Evolutionary conservation across 495 filamentous ascomycete genomes (phyloP).

Genomic region (Paragyromitra xinjiangensis): DNA sequence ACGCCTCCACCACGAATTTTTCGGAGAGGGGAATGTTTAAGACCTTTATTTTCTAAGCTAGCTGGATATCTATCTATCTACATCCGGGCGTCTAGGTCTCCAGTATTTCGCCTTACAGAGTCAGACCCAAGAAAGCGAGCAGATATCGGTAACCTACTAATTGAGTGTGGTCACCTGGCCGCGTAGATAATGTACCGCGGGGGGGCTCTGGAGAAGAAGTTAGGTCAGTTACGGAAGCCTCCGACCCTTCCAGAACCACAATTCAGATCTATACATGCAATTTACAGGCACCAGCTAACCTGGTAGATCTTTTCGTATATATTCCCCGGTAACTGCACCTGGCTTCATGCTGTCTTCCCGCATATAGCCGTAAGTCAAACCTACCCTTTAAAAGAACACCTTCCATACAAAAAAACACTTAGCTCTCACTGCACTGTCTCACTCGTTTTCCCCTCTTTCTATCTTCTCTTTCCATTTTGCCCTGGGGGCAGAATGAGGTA

Average conservation of each 20-base stretch:
- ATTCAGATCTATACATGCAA: constrained; percentile 14
- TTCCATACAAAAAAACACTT: constrained; percentile 23
- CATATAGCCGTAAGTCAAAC: constrained; percentile 33
- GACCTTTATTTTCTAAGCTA: not conserved
- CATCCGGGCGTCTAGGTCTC: not conserved
- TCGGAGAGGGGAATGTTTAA: not conserved
- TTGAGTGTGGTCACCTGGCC: constrained; percentile 24
- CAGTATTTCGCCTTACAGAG: not conserved
- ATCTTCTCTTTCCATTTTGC: constrained; percentile 11
- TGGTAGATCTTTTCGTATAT: constrained; percentile 46
- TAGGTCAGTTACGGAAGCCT: constrained; percentile 22
- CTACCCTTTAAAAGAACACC: constrained; percentile 21
- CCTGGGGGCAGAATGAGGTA: constrained; percentile 3
- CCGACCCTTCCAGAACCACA: constrained; percentile 21
- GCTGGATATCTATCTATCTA: not conserved
- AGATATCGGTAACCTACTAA: constrained; percentile 30
- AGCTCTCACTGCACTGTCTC: constrained; percentile 16
- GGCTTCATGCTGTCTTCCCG: constrained; percentile 26
- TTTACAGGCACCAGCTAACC: constrained; percentile 19
- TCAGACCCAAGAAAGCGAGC: constrained; percentile 14
- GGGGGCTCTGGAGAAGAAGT: constrained; percentile 4
- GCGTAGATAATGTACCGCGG: constrained; percentile 20
- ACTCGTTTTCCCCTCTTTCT: not conserved
- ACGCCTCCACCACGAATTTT: not conserved
- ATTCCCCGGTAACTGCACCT: constrained; percentile 42